Percentiles rank a stretch among this genome's conserved stretches.
These are phyloP conservation scores for Fusarium sambucinum DNA, from an alignment of 2,329 filamentous ascomycete species.

Conservation along the genomic window DNA sequence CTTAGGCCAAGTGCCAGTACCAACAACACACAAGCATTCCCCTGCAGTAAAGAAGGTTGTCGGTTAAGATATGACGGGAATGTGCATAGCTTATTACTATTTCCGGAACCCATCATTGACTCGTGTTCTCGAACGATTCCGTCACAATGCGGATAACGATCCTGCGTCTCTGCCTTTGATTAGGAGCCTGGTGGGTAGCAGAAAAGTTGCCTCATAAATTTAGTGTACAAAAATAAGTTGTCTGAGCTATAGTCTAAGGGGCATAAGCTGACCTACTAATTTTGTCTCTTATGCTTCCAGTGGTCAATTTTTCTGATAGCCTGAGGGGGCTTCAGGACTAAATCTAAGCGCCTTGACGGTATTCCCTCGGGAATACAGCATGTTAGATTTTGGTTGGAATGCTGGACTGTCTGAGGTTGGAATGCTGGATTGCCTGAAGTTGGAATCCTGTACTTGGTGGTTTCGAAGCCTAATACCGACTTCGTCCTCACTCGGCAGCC, in stretches of 20 bases:
- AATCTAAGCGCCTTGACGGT: not conserved
- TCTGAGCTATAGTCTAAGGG: too few relatives aligned
- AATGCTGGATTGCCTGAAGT: too few relatives aligned
- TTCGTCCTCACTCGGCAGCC: too few relatives aligned
- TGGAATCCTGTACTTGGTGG: too few relatives aligned
- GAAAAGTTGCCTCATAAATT: too few relatives aligned
- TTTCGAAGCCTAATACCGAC: too few relatives aligned
- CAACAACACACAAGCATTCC: not conserved
- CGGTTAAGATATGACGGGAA: not conserved
- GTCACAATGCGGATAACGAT: not conserved
- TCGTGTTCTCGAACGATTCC: not conserved
- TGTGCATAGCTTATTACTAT: not conserved
- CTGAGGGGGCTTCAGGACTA: too few relatives aligned
- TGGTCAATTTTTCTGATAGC: too few relatives aligned
- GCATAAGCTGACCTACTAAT: too few relatives aligned
- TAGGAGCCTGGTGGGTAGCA: too few relatives aligned
- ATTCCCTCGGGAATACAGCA: not conserved
- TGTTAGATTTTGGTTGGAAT: not conserved
- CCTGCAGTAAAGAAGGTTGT: not conserved
- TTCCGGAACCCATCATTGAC: not conserved
- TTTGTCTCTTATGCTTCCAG: too few relatives aligned
- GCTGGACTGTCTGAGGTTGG: not conserved
- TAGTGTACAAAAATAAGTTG: too few relatives aligned
- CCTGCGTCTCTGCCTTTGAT: not conserved
- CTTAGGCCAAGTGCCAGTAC: slow-evolving; percentile 13